Evolutionary conservation across 495 filamentous ascomycete genomes (phyloP), one percentile per base, ranked within the genome.

Genomic region (Antarctomyces pellizariae): DNA sequence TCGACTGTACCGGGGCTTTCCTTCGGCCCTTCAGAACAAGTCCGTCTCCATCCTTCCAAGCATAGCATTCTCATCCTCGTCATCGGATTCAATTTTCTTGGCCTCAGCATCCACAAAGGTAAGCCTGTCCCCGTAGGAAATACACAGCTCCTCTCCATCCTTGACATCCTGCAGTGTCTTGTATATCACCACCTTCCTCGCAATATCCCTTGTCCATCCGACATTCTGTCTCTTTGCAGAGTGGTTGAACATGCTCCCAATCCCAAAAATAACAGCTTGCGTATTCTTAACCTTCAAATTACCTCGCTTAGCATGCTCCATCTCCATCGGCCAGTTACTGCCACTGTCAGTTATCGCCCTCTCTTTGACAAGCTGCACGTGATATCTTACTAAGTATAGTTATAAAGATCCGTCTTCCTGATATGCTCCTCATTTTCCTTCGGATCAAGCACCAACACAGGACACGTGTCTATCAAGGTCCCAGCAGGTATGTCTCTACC

Each of bases 171-270:
- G 36, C 5, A 64, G 34, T 13, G 65, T 42, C 2, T 36, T 48
- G 34, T 66, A 67, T 5, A 50, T 50, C 13, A 70, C 45, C 7
- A 55, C 25, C 17, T 48, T 34, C 4, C 40, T 43, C 5, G 43
- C 38, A 1, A 59, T 14, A 43, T 67, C 53, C 23, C 57, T 39
- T 24, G 44, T 44, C 55, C 58, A 67, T 4, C 46, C 57, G 2
- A 67, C 57, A 34, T 67, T 68, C 31, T 67, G 60, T 10, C 42
- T 28, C 9, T 35, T 30, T 0, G 34, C 38, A 2, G 57, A 59
- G 33, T 68, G 64, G 33, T 70, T 68, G 44, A 70, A 64, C 50
- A 67, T 56, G 18, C 45, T 51, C 14, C 64, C 65, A 2, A 70
- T 43, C 3, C 62, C 61, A 6, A 67, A 46, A 13, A 63, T 39